Conservation (phyloP, 371 early-diverging fungal species). For the Thermomucor indicae-seudaticae region DNA sequence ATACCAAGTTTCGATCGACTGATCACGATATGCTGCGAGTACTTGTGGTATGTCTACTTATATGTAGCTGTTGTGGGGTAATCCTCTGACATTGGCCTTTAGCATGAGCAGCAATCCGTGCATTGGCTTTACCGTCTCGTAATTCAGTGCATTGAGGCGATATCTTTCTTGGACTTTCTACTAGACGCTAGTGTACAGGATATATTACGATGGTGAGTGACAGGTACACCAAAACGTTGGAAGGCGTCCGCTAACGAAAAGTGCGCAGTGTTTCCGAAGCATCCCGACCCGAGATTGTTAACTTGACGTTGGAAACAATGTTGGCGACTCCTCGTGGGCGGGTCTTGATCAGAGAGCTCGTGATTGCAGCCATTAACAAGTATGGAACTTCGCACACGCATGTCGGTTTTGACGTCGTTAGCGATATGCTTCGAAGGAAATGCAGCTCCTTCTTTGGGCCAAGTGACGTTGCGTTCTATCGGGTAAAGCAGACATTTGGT, state of each 20-base stretch:
- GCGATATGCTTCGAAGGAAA: slow-evolving; percentile 51
- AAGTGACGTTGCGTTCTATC: slow-evolving; percentile 72
- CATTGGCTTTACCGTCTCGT: slow-evolving; percentile 62
- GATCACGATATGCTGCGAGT: slow-evolving; percentile 21
- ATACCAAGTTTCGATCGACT: slow-evolving; percentile 18
- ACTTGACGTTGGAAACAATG: slow-evolving; percentile 58
- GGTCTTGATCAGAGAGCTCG: slow-evolving; percentile 62
- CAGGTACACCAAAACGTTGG: neutral
- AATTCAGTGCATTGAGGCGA: slow-evolving; percentile 66
- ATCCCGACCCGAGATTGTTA: slow-evolving; percentile 34
- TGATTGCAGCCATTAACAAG: slow-evolving; percentile 66
- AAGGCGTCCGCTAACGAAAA: neutral
- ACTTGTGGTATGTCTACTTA: slow-evolving; percentile 13
- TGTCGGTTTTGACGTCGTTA: slow-evolving; percentile 37
- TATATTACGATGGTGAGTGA: slow-evolving; percentile 45
- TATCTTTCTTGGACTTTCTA: slow-evolving; percentile 69
- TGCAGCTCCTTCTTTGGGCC: slow-evolving; percentile 72
- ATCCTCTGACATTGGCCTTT: neutral
- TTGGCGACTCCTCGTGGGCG: slow-evolving; percentile 59
- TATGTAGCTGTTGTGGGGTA: neutral
- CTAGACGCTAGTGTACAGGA: slow-evolving; percentile 63
- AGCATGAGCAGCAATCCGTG: slow-evolving; percentile 71
- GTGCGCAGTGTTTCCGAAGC: slow-evolving; percentile 25
- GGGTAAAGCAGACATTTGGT: slow-evolving; percentile 35
- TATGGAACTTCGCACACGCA: slow-evolving; percentile 37